Percentiles rank a stretch among this genome's conserved stretches.
Evolutionary conservation across 164 flowering plant genomes (phyloP).

Genomic region (Stephania japonica): DNA sequence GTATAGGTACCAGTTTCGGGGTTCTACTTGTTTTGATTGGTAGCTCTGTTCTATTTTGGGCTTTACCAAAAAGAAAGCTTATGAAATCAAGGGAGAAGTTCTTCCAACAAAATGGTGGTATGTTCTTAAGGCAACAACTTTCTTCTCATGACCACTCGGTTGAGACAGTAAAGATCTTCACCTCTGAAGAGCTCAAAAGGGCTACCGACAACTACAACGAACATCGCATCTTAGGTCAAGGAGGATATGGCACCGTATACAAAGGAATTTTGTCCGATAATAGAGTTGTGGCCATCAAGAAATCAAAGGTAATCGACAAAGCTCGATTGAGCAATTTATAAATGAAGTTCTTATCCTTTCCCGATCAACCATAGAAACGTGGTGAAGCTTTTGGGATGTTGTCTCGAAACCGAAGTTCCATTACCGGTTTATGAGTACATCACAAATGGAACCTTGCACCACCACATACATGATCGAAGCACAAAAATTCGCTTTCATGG

Average conservation of each 20-base stretch:
- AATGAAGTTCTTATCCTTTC: slow-evolving; percentile 5
- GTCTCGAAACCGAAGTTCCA: slow-evolving; percentile 6
- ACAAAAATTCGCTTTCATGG: not conserved
- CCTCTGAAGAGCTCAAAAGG: not conserved
- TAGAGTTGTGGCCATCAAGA: slow-evolving; percentile 2
- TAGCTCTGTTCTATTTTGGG: not conserved
- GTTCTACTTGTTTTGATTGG: not conserved
- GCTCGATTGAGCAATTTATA: not conserved
- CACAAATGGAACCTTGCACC: not conserved
- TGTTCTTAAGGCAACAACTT: not conserved
- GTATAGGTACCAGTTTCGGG: not conserved
- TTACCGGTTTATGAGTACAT: not conserved
- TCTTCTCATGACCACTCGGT: not conserved
- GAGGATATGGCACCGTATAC: slow-evolving; percentile 1
- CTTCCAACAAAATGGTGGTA: slow-evolving; percentile 7
- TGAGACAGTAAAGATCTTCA: not conserved
- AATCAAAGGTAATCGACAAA: slow-evolving; percentile 2
- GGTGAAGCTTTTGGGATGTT: slow-evolving; percentile 5
- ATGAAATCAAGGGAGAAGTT: slow-evolving; percentile 1
- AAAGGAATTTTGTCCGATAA: not conserved
- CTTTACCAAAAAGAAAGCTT: not conserved
- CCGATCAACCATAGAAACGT: slow-evolving; percentile 5
- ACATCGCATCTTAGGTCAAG: not conserved
- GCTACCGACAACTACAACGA: slow-evolving; percentile 1
- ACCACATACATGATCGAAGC: not conserved